Conservation (phyloP, 2,329 filamentous ascomycete genomes). For the Pestalotiopsis sp. region DNA sequence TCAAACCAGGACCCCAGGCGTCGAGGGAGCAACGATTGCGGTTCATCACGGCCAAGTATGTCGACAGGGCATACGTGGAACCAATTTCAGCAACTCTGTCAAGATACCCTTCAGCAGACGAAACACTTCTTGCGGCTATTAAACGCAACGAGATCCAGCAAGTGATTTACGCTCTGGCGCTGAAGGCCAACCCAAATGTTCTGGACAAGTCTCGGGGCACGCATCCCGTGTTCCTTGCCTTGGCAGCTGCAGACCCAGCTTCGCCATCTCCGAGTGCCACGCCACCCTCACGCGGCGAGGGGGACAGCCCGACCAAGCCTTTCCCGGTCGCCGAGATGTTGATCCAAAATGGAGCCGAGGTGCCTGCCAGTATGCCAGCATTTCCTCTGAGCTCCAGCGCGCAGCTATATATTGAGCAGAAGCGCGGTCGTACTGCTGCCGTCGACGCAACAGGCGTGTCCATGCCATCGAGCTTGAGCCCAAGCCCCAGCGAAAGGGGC, state of each 20-base stretch:
- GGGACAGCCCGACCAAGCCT: conserved; percentile 59
- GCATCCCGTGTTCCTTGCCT: conserved; percentile 85
- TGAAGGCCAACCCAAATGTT: conserved; percentile 85
- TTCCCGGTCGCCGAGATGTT: conserved; percentile 92
- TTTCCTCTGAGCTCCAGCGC: conserved; percentile 84
- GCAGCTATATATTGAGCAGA: conserved; percentile 83
- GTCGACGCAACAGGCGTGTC: conserved; percentile 45
- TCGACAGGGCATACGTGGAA: conserved; percentile 80
- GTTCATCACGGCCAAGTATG: conserved; percentile 96
- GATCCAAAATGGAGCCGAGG: conserved; percentile 90
- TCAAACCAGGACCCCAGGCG: conserved; percentile 77
- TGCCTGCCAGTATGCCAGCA: conserved; percentile 74
- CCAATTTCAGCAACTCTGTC: conserved; percentile 76
- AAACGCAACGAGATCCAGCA: conserved; percentile 96
- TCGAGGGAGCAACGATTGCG: conserved; percentile 88
- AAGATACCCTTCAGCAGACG: conserved; percentile 77
- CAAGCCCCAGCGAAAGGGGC: conserved; percentile 47
- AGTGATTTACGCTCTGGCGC: conserved; percentile 86
- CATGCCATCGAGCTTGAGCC: conserved; percentile 51
- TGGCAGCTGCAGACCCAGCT: conserved; percentile 90
- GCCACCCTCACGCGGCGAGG: conserved; percentile 39
- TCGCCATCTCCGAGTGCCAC: conserved; percentile 60
- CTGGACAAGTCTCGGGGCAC: conserved; percentile 85
- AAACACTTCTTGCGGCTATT: conserved; percentile 87
- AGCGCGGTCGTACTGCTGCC: conserved; percentile 52